Evolutionary conservation across 2,329 filamentous ascomycete genomes (phyloP).

Genomic region (Hypoxylon sp.): DNA sequence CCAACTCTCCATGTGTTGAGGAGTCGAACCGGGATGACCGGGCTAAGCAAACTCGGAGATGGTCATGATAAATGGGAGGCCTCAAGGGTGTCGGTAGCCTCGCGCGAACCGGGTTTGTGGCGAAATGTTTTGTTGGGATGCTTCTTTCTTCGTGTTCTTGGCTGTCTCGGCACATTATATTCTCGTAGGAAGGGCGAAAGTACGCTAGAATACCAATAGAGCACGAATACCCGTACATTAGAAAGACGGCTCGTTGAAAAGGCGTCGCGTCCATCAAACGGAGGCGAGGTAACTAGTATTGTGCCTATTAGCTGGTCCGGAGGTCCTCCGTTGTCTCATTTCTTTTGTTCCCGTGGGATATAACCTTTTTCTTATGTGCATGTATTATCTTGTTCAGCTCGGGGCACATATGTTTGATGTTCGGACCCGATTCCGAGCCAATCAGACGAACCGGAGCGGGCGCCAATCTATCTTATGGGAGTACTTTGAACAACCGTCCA

Average conservation of each 20-base stretch:
- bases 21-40: background rate
- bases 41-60: background rate
- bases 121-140: background rate
- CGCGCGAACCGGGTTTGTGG: background rate
- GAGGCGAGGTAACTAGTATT: background rate
- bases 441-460: too few species aligned
- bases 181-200: background rate
- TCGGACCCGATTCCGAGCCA: background rate
- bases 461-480: background rate
- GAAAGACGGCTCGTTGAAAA: background rate
- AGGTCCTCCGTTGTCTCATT: slow-evolving; percentile 15
- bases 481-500: background rate
- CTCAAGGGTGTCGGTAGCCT: background rate
- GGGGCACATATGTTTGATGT: background rate
- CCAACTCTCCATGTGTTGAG: background rate
- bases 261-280: background rate
- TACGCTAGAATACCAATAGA: background rate
- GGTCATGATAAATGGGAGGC: slow-evolving; percentile 3
- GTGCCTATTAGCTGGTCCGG: slow-evolving; percentile 15
- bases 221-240: too few species aligned
- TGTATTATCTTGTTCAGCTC: slow-evolving; percentile 15
- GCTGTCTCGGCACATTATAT: background rate
- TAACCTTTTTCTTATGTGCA: background rate
- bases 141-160: background rate
- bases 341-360: background rate